Evolutionary conservation across 2,329 filamentous ascomycete genomes (phyloP).

Genomic region (Lachnellula arida): DNA sequence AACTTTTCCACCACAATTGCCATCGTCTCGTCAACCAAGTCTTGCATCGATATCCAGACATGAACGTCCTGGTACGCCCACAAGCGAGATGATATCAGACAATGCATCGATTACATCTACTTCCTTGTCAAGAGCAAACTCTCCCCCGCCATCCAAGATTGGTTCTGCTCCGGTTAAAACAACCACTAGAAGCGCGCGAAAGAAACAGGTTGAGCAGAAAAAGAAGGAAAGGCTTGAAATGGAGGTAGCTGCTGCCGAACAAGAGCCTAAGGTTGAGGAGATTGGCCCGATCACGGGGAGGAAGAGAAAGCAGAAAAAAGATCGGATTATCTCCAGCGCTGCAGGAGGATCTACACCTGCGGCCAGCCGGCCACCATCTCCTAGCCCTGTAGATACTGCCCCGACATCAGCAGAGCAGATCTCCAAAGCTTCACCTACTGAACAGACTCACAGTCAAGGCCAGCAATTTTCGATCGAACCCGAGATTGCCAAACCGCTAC

Average conservation of each 20-base stretch:
- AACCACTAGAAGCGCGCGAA: constrained; percentile 74
- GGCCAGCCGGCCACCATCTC: constrained; percentile 25
- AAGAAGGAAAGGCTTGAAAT: constrained; percentile 55
- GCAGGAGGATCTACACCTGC: constrained; percentile 26
- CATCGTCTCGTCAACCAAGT: constrained; percentile 47
- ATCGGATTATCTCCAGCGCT: constrained; percentile 42
- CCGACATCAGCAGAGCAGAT: constrained; percentile 5
- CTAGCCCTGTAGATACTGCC: constrained; percentile 12
- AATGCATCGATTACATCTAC: constrained; percentile 69
- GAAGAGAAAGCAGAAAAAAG: constrained; percentile 84
- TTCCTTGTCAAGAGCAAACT: constrained; percentile 67
- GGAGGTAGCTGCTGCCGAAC: constrained; percentile 39
- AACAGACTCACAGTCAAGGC: constrained; percentile 6
- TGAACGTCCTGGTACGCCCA: constrained; percentile 65
- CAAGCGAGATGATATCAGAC: constrained; percentile 71
- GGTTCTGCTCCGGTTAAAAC: constrained; percentile 64
- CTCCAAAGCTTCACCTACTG: constrained; percentile 5
- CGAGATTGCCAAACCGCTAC: constrained; percentile 12
- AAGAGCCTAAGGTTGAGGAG: constrained; percentile 35
- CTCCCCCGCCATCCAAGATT: constrained; percentile 61
- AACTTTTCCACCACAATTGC: constrained; percentile 35
- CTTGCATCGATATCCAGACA: constrained; percentile 40
- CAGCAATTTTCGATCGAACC: constrained; percentile 11
- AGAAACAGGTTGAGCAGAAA: constrained; percentile 68
- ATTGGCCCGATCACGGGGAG: constrained; percentile 70